phyloP scores from a whole-genome alignment of 805 yeast genomes.

The Ogataea saltuana region DNA sequence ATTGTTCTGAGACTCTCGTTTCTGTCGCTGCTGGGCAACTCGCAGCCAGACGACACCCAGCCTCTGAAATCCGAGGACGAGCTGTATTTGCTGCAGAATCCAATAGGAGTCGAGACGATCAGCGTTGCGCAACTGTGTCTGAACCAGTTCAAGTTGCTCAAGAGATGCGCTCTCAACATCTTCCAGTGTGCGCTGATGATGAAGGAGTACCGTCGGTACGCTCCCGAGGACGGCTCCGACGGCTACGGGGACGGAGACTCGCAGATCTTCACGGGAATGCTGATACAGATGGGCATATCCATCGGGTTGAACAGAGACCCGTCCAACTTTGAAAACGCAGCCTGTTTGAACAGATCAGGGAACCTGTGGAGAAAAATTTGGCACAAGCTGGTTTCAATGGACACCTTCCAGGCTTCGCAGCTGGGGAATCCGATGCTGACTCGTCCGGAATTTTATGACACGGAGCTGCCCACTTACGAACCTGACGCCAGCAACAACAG shows the following conservation, averaged over 20 bases:
- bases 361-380: constrained; percentile 61
- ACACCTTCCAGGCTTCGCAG: constrained; percentile 44
- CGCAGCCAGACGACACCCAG: constrained; percentile 25
- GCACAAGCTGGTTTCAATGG: constrained; percentile 50
- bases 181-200: constrained; percentile 55
- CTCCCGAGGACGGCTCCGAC: constrained; percentile 58
- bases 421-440: constrained; percentile 50
- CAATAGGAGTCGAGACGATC: constrained; percentile 46
- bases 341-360: constrained; percentile 27
- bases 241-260: constrained; percentile 59
- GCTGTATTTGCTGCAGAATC: constrained; percentile 44
- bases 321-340: constrained; percentile 39
- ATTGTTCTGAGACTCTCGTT: constrained; percentile 46
- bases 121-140: constrained; percentile 56
- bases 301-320: constrained; percentile 74
- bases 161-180: constrained; percentile 50
- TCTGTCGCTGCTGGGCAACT: constrained; percentile 39
- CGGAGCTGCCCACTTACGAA: constrained; percentile 47
- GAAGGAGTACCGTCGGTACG: constrained; percentile 48
- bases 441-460: constrained; percentile 46
- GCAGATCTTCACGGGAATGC: constrained; percentile 54
- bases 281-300: constrained; percentile 65
- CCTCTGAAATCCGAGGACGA: constrained; percentile 33
- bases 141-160: constrained; percentile 51
- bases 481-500: constrained; percentile 36